phyloP scores from a whole-genome alignment of 805 yeast species.

The Ogataea angusta region DNA sequence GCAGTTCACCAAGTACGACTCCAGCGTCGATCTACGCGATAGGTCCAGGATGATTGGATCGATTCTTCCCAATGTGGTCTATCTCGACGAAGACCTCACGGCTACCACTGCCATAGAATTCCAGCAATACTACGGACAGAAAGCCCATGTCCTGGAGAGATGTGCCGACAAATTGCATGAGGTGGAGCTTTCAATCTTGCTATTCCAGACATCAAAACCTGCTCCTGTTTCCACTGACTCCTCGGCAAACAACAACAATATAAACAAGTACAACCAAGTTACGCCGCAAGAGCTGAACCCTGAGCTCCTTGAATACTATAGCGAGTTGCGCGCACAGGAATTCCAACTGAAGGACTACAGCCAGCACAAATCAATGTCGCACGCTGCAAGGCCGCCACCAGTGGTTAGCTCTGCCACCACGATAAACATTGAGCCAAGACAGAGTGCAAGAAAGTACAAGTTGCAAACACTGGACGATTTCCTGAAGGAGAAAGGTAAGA shows the following conservation, averaged over 20 bases:
- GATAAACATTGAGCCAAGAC: neutral
- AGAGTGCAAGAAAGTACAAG: conserved; percentile 41
- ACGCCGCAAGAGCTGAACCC: conserved; percentile 20
- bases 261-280: conserved; percentile 14
- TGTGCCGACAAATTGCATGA: conserved; percentile 23
- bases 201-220: conserved; percentile 30
- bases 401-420: neutral
- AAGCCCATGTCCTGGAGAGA: conserved; percentile 9
- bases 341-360: conserved; percentile 39
- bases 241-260: neutral
- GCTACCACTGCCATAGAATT: conserved; percentile 20
- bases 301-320: conserved; percentile 26
- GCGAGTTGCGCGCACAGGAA: conserved; percentile 31
- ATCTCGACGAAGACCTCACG: conserved; percentile 31
- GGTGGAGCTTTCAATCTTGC: conserved; percentile 28
- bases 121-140: conserved; percentile 15
- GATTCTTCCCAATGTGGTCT: conserved; percentile 44
- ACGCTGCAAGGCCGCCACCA: conserved; percentile 2
- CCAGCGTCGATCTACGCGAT: conserved; percentile 75
- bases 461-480: conserved; percentile 86
- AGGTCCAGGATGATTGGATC: conserved; percentile 72
- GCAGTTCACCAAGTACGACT: conserved; percentile 69
- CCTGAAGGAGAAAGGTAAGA: conserved; percentile 41
- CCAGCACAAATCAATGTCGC: conserved; percentile 28
- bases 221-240: conserved; percentile 14